Evolutionary conservation across 2,329 filamentous ascomycete species (phyloP).

Genomic region (Thielaviopsis musarum): DNA sequence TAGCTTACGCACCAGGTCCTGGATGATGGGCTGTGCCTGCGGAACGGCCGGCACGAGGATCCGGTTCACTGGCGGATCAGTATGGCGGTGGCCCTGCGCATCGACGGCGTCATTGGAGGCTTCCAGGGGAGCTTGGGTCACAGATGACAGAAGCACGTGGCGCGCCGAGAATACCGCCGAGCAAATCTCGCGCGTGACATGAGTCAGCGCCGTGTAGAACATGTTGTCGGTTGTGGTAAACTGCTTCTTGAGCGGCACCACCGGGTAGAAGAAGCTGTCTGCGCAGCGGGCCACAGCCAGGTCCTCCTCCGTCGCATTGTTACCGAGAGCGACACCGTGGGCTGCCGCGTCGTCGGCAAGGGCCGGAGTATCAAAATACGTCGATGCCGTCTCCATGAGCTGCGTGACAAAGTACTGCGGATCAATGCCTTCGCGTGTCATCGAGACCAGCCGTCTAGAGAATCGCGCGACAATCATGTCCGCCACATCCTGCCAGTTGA

Average conservation of each 20-base stretch:
- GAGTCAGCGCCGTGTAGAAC: slow-evolving; percentile 26
- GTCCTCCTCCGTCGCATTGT: slow-evolving; percentile 14
- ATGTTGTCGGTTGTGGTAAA: slow-evolving; percentile 27
- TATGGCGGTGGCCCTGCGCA: too few species aligned
- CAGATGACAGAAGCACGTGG: not conserved
- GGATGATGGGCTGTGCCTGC: slow-evolving; percentile 12
- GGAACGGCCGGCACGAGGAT: slow-evolving; percentile 5
- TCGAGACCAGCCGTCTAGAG: slow-evolving; percentile 31
- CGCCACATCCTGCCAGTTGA: slow-evolving; percentile 50
- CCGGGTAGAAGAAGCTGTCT: slow-evolving; percentile 24
- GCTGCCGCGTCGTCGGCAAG: slow-evolving; percentile 14
- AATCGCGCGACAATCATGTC: slow-evolving; percentile 52
- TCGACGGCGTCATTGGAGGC: not conserved
- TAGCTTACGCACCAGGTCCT: slow-evolving; percentile 29
- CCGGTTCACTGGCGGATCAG: not conserved
- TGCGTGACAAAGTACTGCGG: slow-evolving; percentile 20
- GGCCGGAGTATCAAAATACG: slow-evolving; percentile 26
- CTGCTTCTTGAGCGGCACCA: slow-evolving; percentile 14
- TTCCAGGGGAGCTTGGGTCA: not conserved
- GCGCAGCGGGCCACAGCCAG: slow-evolving; percentile 28
- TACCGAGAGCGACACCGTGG: not conserved
- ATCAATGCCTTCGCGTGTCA: slow-evolving; percentile 19
- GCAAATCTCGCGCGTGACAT: slow-evolving; percentile 26
- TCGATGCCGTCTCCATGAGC: slow-evolving; percentile 23
- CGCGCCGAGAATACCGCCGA: slow-evolving; percentile 15